Evolutionary conservation across 148 eudicot species (phyloP).

Genomic region (Spergularia marina): DNA sequence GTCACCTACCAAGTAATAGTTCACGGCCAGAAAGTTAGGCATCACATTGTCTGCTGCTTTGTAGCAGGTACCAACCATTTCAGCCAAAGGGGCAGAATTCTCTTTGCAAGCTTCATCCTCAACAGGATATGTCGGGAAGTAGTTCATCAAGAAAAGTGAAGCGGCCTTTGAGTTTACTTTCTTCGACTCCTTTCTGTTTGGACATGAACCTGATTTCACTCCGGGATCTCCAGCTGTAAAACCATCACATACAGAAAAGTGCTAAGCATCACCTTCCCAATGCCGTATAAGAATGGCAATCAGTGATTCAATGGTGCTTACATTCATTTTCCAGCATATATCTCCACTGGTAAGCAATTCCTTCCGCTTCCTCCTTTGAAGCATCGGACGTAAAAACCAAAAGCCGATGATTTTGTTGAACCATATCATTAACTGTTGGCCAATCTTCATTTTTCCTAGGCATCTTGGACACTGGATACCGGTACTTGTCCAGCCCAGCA

Average conservation of each 20-base stretch:
- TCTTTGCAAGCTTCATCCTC: constrained; percentile 83
- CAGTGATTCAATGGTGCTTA: constrained; percentile 33
- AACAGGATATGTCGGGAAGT: constrained; percentile 76
- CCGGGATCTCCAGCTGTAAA: constrained; percentile 94
- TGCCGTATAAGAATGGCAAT: background rate
- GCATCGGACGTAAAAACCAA: constrained; percentile 96
- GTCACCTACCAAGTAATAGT: constrained; percentile 83
- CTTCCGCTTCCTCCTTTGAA: constrained; percentile 88
- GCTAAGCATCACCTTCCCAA: background rate
- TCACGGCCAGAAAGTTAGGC: constrained; percentile 94
- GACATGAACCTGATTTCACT: constrained; percentile 70
- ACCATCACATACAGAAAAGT: constrained; percentile 22
- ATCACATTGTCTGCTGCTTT: constrained; percentile 68
- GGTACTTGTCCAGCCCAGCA: constrained; percentile 85
- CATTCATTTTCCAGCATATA: constrained; percentile 93
- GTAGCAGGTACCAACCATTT: constrained; percentile 74
- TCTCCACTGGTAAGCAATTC: constrained; percentile 96
- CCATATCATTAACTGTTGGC: constrained; percentile 89
- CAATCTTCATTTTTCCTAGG: constrained; percentile 89
- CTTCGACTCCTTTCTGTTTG: constrained; percentile 82
- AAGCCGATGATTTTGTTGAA: constrained; percentile 66
- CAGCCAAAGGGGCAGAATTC: constrained; percentile 73
- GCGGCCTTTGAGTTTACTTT: constrained; percentile 60
- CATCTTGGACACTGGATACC: constrained; percentile 90
- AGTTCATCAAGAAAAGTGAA: constrained; percentile 84